Percentiles rank a stretch among this genome's conserved stretches.
These are phyloP conservation scores for Glutinoglossum americanum DNA, from an alignment of 495 filamentous ascomycete genomes.

Conservation along the genomic window DNA sequence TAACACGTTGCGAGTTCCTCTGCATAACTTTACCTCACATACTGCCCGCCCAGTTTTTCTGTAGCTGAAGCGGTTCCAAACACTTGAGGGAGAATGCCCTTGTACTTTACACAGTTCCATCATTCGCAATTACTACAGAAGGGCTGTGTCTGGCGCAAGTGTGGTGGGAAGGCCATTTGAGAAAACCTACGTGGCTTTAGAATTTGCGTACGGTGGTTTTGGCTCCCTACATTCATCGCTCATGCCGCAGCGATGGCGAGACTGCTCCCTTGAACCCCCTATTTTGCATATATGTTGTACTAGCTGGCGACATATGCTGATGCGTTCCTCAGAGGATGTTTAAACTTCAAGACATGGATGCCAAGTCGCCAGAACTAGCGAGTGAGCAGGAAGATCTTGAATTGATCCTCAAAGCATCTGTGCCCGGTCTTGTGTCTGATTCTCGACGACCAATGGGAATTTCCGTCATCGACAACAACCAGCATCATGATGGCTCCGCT, in stretches of 20 bases:
- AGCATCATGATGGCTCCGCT: conserved; percentile 33
- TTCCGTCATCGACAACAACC: conserved; percentile 16
- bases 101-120: conserved; percentile 44
- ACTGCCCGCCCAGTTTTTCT: neutral
- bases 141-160: conserved; percentile 52
- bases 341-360: conserved; percentile 66
- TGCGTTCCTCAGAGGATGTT: conserved; percentile 42
- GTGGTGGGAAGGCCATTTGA: conserved; percentile 77
- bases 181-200: conserved; percentile 44
- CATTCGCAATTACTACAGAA: conserved; percentile 57
- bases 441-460: conserved; percentile 29
- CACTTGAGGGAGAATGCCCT: conserved; percentile 87
- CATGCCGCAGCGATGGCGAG: neutral
- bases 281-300: neutral
- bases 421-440: conserved; percentile 78
- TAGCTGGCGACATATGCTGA: conserved; percentile 11
- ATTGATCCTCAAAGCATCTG: conserved; percentile 68
- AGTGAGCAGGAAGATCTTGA: conserved; percentile 80
- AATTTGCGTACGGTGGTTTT: conserved; percentile 50
- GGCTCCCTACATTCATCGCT: conserved; percentile 24
- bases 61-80: conserved; percentile 43
- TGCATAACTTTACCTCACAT: neutral
- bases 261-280: too few relatives aligned
- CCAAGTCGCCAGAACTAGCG: conserved; percentile 46
- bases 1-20: neutral